Percentiles rank a stretch among this genome's conserved stretches.
These are phyloP conservation scores for Kalaharituber pfeilii DNA, from an alignment of 2,329 filamentous ascomycete species.

Conservation along the genomic window DNA sequence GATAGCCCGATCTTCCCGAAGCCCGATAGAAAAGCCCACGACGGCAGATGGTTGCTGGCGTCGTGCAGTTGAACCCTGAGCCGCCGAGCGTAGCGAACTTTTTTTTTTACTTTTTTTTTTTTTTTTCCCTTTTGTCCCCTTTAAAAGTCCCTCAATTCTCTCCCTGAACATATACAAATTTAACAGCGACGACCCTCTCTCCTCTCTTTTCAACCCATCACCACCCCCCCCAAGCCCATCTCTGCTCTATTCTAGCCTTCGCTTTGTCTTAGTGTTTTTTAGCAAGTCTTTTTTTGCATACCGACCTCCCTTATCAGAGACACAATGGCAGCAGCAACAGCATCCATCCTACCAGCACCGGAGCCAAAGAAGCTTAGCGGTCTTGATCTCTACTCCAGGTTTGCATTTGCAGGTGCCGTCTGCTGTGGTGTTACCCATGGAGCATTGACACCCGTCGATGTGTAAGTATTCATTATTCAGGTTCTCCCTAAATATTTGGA, in stretches of 20 bases:
- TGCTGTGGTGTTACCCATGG: conserved; percentile 98
- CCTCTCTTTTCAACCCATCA: too few species aligned
- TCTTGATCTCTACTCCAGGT: conserved; percentile 72
- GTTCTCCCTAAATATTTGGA: neutral
- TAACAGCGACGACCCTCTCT: too few species aligned
- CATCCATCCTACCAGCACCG: conserved; percentile 6
- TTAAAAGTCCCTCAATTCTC: neutral
- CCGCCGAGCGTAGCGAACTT: neutral
- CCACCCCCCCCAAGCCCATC: neutral
- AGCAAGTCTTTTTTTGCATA: neutral
- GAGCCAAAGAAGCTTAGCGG: conserved; percentile 36
- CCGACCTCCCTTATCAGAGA: neutral
- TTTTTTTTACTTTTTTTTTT: neutral
- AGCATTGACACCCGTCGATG: conserved; percentile 92
- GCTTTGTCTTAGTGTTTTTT: neutral
- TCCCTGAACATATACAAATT: too few species aligned
- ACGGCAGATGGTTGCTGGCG: too few species aligned
- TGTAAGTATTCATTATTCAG: conserved; percentile 48
- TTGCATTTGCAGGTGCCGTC: conserved; percentile 91
- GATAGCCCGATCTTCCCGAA: neutral
- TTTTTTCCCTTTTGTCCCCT: neutral
- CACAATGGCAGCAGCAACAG: neutral
- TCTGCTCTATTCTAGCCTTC: neutral
- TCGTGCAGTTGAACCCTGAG: too few species aligned
- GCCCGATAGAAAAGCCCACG: neutral